These are phyloP conservation scores for Silene latifolia DNA, from an alignment of 148 eudicot genomes.

Conservation along the genomic window DNA sequence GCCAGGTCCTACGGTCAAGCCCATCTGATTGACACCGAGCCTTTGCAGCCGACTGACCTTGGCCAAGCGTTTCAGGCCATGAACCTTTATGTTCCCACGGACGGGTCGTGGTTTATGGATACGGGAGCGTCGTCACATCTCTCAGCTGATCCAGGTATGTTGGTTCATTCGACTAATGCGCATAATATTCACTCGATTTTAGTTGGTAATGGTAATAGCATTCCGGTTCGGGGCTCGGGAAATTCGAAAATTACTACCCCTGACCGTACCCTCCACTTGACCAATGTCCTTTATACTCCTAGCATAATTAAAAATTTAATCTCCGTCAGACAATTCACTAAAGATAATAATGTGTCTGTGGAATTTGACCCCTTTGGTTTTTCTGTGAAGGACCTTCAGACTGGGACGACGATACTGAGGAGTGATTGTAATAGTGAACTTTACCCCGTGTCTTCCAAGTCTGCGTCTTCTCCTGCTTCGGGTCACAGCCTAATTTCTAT, in stretches of 20 bases:
- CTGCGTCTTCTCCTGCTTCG: too few species aligned
- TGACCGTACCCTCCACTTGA: background rate
- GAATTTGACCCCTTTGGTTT: too few species aligned
- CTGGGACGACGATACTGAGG: too few species aligned
- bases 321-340: too few species aligned
- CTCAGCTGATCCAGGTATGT: background rate
- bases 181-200: background rate
- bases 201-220: background rate
- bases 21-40: background rate
- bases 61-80: background rate
- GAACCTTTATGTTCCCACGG: background rate
- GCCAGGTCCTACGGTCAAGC: background rate
- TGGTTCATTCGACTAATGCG: background rate
- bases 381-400: too few species aligned
- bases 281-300: background rate
- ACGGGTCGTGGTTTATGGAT: background rate
- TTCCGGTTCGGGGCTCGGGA: background rate
- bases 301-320: background rate
- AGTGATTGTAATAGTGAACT: too few species aligned
- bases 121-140: conserved; percentile 5
- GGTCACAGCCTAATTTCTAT: too few species aligned
- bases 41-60: background rate
- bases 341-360: too few species aligned
- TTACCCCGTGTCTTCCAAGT: too few species aligned
- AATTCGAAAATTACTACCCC: too few species aligned